Base-by-base conservation (phyloP, 2,329 filamentous ascomycete species). In the Penicillium sp. region DNA sequence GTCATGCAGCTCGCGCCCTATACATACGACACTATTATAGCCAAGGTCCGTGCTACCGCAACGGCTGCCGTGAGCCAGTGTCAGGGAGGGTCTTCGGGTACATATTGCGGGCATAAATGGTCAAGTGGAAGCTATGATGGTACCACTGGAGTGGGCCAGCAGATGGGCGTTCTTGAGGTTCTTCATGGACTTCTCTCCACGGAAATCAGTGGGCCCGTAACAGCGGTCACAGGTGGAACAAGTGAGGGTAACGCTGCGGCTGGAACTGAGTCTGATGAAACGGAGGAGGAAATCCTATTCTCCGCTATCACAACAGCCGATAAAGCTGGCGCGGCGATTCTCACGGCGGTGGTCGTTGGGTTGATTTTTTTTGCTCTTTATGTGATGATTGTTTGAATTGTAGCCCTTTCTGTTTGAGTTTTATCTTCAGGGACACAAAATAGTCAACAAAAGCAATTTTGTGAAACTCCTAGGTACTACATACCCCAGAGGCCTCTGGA, bases 1-100 rank as follows among this genome's bases (percentile, higher is more conserved):
- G 81, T 85, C 4, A 82, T 82, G 0, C 84, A 88, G 67, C 78
- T 88, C 59, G 86, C 85, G 0, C 86, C 87, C 0, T 87, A 82
- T 68, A 85, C 84, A 2, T 76, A 78, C 62, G 75, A 82, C 40
- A 70, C 72, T 7, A 79, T 89, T 57, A 79, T 84, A 69, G 80
- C 84, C 0, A 79, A 82, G 17, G 75, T 90, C 2, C 76, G 79
- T 38, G 76, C 80, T 2, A 85, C 84, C 5, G 88, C 86, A 0
- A 67, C 73, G 30, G 84, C 83, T 1, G 86, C 86, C 2, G 86
- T 85, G 0, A 72, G 78, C 50, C 80, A 82, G 10, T 88, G 86
- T 68, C 79, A 77, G 2, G 85, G 83, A 24, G 73, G 83, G 33
- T 77, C 81, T 30, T 77, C 78, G 5, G 56, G 66, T 0, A 65